Base-by-base conservation (phyloP, 495 filamentous ascomycete genomes). In the Alectoria sarmentosa region DNA sequence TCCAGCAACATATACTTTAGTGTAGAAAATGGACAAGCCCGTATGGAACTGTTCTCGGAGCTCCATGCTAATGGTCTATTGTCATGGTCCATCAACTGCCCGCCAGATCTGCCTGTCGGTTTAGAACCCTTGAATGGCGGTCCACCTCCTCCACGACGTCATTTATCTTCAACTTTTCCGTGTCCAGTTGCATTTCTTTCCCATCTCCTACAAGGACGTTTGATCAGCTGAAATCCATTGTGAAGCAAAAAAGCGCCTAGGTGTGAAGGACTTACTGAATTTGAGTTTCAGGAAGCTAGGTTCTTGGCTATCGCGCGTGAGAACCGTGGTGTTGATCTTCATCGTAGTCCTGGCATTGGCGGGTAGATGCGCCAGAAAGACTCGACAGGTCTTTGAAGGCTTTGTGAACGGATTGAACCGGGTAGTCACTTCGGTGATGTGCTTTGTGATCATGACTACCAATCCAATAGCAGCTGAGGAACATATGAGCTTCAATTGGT, bases 331-430 rank as follows among this genome's bases (percentile, higher is more conserved):
- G 63, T 87, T 84, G 73, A 98, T 88, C 73, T 84, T 86, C 82
- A 92, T 90, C 26, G 71, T 78, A 55, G 81, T 79, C 52, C 90
- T 84, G 34, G 90, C 88, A 62, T 88, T 84, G 28, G 89, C 83
- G 11, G 94, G 93, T n/a, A 99, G 86, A 54, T 88, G 81, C 30
- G 89, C 86, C 67, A 98, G 88, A 74, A 99, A 91, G 55, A 92
- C 76, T 17, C 95, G 86, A 39, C 90, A 91, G 38, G 91, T 87
- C 70, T 90, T 90, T 42, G 88, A 81, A 70, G 81, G 78, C 19
- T 83, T 79, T 8, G 82, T 84, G 84, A 98, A 99, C 28, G 95
- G 95, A 77, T 96, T 96, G 87, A 96, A 97, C 71, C 81, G 83
- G 68, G 90, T 87, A 64, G 83, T 82, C 66, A 98, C 86, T 70